Percentiles rank a stretch among this genome's conserved stretches.
phyloP scores from a whole-genome alignment of 2,329 filamentous ascomycete species.

The Thelonectria rubi region DNA sequence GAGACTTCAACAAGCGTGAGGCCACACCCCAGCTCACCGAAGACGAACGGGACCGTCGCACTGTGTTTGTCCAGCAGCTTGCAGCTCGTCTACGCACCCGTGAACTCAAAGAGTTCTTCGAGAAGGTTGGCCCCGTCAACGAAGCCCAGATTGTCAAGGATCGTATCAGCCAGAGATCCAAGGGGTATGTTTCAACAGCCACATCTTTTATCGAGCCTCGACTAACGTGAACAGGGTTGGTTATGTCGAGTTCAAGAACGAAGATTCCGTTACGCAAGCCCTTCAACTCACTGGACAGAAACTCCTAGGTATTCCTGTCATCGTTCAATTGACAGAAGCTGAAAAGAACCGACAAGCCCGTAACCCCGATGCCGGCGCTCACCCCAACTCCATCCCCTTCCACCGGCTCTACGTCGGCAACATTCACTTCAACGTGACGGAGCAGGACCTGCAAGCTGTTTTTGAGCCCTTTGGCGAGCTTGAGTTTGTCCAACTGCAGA shows the following conservation, averaged over 20 bases:
- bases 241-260: slow-evolving; percentile 98
- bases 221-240: slow-evolving; percentile 77
- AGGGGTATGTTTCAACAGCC: slow-evolving; percentile 76
- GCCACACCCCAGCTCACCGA: slow-evolving; percentile 81
- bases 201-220: not conserved
- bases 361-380: slow-evolving; percentile 74
- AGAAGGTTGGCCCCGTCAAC: slow-evolving; percentile 92
- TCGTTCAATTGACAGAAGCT: slow-evolving; percentile 97
- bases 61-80: slow-evolving; percentile 98
- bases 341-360: slow-evolving; percentile 99
- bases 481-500: slow-evolving; percentile 96
- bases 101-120: slow-evolving; percentile 94
- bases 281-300: slow-evolving; percentile 99
- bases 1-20: slow-evolving; percentile 53
- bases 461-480: slow-evolving; percentile 98
- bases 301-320: slow-evolving; percentile 97
- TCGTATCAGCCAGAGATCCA: slow-evolving; percentile 93
- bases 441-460: slow-evolving; percentile 92
- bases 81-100: slow-evolving; percentile 91
- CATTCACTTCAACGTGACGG: slow-evolving; percentile 99
- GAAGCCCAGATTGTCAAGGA: slow-evolving; percentile 99
- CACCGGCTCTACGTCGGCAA: slow-evolving; percentile 99
- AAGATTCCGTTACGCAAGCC: slow-evolving; percentile 91
- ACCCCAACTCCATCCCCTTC: slow-evolving; percentile 89
- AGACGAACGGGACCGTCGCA: slow-evolving; percentile 95